Evolutionary conservation across 768 basidiomycete genomes (phyloP).

Genomic region (Lactifluus rugatus): DNA sequence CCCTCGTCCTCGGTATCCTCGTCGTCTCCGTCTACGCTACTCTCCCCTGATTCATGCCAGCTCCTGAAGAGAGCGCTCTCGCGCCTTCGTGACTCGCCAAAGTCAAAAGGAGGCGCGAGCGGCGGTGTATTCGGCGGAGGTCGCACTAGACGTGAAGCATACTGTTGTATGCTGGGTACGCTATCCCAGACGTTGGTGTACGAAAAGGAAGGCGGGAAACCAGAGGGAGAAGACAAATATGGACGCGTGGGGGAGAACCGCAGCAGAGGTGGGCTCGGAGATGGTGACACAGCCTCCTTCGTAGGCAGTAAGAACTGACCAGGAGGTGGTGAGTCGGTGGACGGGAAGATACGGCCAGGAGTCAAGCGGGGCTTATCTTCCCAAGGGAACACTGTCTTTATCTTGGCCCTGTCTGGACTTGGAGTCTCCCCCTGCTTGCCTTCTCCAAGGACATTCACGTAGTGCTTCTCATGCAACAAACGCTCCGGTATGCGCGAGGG

Average conservation of each 20-base stretch:
- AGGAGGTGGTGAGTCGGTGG: conserved; percentile 20
- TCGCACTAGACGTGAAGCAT: conserved; percentile 51
- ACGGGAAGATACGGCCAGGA: conserved; percentile 62
- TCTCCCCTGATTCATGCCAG: conserved; percentile 51
- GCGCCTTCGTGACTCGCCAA: conserved; percentile 27
- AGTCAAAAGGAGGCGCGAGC: conserved; percentile 43
- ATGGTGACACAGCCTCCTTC: neutral
- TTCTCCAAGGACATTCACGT: conserved; percentile 47
- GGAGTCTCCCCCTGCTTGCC: conserved; percentile 35
- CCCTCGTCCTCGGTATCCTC: conserved; percentile 41
- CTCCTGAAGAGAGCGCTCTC: conserved; percentile 31
- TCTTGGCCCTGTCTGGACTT: conserved; percentile 60
- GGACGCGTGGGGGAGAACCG: conserved; percentile 14
- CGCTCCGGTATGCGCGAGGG: conserved; percentile 55
- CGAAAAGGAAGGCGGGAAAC: conserved; percentile 47
- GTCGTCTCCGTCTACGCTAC: conserved; percentile 74
- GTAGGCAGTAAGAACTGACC: conserved; percentile 16
- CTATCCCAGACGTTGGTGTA: conserved; percentile 83
- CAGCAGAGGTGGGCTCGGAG: conserved; percentile 21
- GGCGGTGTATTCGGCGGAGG: conserved; percentile 35
- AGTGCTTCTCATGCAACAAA: conserved; percentile 62
- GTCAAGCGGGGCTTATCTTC: conserved; percentile 61
- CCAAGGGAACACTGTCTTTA: conserved; percentile 91
- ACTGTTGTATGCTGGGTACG: conserved; percentile 69
- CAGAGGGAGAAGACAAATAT: conserved; percentile 29